Base-by-base conservation (phyloP, 1,139 yeast species). In the Kurtzmaniella quercitrusa region DNA sequence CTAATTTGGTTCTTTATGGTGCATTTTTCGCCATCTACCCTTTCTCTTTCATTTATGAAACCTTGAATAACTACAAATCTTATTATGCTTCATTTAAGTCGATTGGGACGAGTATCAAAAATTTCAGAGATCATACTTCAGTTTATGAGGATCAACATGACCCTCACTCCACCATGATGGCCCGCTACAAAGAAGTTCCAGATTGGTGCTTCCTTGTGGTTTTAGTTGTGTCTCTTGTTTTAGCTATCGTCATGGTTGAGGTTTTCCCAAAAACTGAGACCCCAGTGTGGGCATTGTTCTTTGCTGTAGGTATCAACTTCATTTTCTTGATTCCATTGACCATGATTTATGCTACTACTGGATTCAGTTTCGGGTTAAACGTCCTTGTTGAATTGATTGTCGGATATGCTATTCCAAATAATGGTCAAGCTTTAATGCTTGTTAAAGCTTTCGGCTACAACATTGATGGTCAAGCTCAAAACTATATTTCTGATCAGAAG, bases 361-460 rank as follows among this genome's bases (percentile, higher is more conserved):
- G 80, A 42, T 60, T 65, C 45, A 55, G 65, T 18, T 62, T 77
- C 45, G 79, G 80, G 27, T 65, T 81, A 47, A 79, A 80, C 49
- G 81, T 81, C 3, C 60, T 81, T 46, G 78, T 77, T 38, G 83
- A 79, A 56, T 62, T 80, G 49, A 70, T 80, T 46, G 67, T 75
- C 40, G 85, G 85, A 21, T 77, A 78, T 51, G 80, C 82, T 2
- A 50, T 79, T 31, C 83, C 82, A 21, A 82, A 82, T 41, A 77
- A 78, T 44, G 81, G 81, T 38, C 62, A 68, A 40, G 84, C 84
- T 1, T 60, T 78, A 46, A 78, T 75, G 73, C 67, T 75, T n/a
- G 62, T 78, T 49, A 79, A 79, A 54, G 79, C 81, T 1, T 68
- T 68, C 47, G 84, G 83, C 16, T 70, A 72, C 50, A 77, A 77